These are phyloP conservation scores for Leptosphaerulina australis DNA, from an alignment of 2,329 filamentous ascomycete genomes.

Conservation along the genomic window DNA sequence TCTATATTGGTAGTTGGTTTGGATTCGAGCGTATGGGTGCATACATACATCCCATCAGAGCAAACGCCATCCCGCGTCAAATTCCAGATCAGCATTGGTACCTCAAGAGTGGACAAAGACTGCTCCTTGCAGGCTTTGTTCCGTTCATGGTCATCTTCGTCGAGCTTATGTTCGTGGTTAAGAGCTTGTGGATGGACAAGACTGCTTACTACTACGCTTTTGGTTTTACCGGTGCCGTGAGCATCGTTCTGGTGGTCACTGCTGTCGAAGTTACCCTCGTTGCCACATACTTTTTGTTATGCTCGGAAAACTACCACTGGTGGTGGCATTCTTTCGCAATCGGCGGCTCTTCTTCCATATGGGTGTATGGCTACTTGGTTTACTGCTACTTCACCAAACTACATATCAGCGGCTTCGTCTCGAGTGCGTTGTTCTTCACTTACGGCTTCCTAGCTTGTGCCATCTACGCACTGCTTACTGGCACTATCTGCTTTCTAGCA, in stretches of 20 bases:
- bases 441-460: slow-evolving; percentile 83
- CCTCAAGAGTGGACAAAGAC: slow-evolving; percentile 65
- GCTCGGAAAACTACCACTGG: slow-evolving; percentile 82
- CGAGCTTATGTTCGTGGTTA: slow-evolving; percentile 84
- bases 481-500: slow-evolving; percentile 83
- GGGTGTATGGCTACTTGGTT: slow-evolving; percentile 81
- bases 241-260: slow-evolving; percentile 72
- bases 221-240: slow-evolving; percentile 79
- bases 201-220: slow-evolving; percentile 92
- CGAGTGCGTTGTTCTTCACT: slow-evolving; percentile 80
- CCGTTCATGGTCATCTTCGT: slow-evolving; percentile 90
- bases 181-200: slow-evolving; percentile 88
- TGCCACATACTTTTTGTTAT: slow-evolving; percentile 80
- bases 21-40: slow-evolving; percentile 70
- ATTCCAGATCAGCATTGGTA: slow-evolving; percentile 80
- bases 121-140: slow-evolving; percentile 75
- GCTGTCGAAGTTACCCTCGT: slow-evolving; percentile 85
- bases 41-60: slow-evolving; percentile 84
- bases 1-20: slow-evolving; percentile 79
- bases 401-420: slow-evolving; percentile 80
- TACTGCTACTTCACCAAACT: slow-evolving; percentile 85
- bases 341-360: slow-evolving; percentile 75
- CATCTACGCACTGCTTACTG: slow-evolving; percentile 80
- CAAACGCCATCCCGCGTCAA: slow-evolving; percentile 72
- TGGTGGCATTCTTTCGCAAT: slow-evolving; percentile 90